Conservation (phyloP, 2,329 filamentous ascomycete genomes). For the Alternaria novae-zelandiae region DNA sequence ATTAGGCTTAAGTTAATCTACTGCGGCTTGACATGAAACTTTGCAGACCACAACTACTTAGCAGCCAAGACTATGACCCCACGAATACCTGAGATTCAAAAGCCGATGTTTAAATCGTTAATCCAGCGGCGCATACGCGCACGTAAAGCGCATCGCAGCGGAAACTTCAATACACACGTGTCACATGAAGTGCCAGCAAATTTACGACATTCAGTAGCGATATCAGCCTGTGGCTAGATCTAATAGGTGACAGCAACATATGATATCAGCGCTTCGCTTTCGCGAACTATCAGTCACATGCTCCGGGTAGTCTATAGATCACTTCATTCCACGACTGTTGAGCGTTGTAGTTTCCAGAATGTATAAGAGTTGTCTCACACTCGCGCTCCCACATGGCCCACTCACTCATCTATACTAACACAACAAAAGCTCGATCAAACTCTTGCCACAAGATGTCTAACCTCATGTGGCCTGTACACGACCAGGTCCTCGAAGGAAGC, state of each 20-base stretch:
- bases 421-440: neutral
- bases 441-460: neutral
- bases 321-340: neutral
- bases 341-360: neutral
- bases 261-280: neutral
- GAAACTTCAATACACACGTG: neutral
- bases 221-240: neutral
- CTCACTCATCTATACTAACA: neutral
- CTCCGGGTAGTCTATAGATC: neutral
- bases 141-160: neutral
- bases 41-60: neutral
- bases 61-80: neutral
- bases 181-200: neutral
- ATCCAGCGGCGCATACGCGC: neutral
- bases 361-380: neutral
- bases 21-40: neutral
- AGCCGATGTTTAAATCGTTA: neutral
- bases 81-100: constrained; percentile 46
- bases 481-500: neutral
- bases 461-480: neutral
- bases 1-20: neutral
- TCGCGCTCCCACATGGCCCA: neutral
- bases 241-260: neutral
- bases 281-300: neutral
- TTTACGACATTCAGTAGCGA: neutral